Percentiles rank a stretch among this genome's conserved stretches.
Evolutionary conservation across 164 flowering plant genomes (phyloP).

Genomic region (Sextonia rubra): DNA sequence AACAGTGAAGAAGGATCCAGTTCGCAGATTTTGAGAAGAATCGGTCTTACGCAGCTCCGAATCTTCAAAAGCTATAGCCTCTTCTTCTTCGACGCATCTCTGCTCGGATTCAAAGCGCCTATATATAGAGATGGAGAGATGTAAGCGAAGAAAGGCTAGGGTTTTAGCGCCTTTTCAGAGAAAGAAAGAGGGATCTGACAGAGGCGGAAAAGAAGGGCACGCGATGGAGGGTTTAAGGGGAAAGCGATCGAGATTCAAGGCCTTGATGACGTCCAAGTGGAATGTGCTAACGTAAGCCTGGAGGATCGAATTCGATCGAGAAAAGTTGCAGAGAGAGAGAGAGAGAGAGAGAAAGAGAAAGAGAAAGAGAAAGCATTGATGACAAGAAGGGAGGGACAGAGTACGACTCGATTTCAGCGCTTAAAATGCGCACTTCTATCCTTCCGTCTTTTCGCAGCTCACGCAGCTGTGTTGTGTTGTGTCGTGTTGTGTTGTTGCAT

Average conservation of each 20-base stretch:
- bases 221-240: conserved; percentile 21
- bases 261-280: conserved; percentile 24
- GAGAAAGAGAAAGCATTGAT: background rate
- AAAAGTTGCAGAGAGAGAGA: background rate
- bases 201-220: conserved; percentile 38
- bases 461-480: background rate
- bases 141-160: conserved; percentile 8
- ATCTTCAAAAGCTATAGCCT: conserved; percentile 9
- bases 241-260: conserved; percentile 8
- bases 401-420: conserved; percentile 43
- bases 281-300: conserved; percentile 34
- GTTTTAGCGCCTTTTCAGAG: conserved; percentile 8
- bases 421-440: conserved; percentile 34
- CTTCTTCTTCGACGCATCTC: conserved; percentile 24
- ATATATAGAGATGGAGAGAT: background rate
- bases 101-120: background rate
- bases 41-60: conserved; percentile 7
- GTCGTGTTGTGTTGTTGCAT: background rate
- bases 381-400: conserved; percentile 3
- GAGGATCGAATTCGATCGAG: too few species aligned
- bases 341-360: background rate
- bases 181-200: conserved; percentile 27
- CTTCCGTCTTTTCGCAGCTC: conserved; percentile 6
- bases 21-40: conserved; percentile 1
- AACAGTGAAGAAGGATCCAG: too few species aligned